Percentiles rank a stretch among this genome's conserved stretches.
phyloP scores from a whole-genome alignment of 768 basidiomycete genomes.

The Symmetrospora coprosmae region DNA sequence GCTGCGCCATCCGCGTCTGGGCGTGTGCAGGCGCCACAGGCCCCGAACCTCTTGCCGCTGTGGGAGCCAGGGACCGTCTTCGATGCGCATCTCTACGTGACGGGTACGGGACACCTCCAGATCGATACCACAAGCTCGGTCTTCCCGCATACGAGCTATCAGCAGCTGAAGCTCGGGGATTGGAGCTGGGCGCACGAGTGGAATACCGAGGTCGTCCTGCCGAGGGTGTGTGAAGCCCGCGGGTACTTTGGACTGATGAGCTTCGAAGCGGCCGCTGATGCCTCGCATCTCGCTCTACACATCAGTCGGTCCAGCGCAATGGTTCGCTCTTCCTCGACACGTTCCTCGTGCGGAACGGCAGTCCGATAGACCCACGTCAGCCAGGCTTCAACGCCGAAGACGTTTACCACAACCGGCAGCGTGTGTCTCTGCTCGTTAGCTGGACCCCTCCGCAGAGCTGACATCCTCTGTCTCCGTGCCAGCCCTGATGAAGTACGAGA shows the following conservation, averaged over 20 bases:
- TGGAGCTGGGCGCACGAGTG: conserved; percentile 51
- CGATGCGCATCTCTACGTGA: conserved; percentile 46
- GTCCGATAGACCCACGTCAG: conserved; percentile 52
- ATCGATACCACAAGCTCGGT: conserved; percentile 44
- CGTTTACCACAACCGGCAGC: conserved; percentile 59
- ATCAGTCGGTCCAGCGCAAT: conserved; percentile 65
- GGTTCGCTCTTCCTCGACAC: conserved; percentile 72
- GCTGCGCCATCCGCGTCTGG: neutral
- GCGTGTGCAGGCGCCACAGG: conserved; percentile 31
- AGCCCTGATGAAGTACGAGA: conserved; percentile 78
- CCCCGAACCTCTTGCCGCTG: conserved; percentile 62
- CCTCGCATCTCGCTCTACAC: no score
- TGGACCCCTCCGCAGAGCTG: neutral
- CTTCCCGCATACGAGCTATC: conserved; percentile 64
- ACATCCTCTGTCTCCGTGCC: neutral
- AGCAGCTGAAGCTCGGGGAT: conserved; percentile 47
- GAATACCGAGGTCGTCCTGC: conserved; percentile 52
- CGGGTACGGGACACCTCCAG: conserved; percentile 42
- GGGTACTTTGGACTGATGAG: no score
- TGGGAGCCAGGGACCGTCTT: conserved; percentile 52
- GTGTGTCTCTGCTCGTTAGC: conserved; percentile 41
- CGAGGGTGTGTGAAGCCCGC: no score
- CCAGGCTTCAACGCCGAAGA: conserved; percentile 44
- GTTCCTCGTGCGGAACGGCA: conserved; percentile 54
- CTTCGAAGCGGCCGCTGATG: no score